A percentile compares a stretch with the other conserved stretches of the same genome.
Conservation (phyloP, 176 grass and related monocot species). For the Zizania latifolia region DNA sequence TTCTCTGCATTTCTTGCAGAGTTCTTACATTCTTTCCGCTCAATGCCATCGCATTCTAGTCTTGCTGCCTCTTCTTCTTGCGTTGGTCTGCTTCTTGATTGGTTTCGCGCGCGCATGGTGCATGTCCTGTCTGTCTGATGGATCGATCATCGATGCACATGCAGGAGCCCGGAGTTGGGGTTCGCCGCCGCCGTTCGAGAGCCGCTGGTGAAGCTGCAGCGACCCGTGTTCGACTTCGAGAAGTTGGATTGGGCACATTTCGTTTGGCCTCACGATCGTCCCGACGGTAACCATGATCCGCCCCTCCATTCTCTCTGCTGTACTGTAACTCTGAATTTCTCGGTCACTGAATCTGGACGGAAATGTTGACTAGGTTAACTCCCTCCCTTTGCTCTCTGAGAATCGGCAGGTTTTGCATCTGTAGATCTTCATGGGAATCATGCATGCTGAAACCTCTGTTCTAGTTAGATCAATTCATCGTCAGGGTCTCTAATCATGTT, state of each 20-base stretch:
- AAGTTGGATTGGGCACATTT: slow-evolving; percentile 61
- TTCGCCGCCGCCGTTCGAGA: slow-evolving; percentile 49
- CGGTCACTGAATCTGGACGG: slow-evolving; percentile 1
- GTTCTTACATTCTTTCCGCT: too few species aligned
- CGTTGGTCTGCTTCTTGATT: not conserved
- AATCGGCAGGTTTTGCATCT: not conserved
- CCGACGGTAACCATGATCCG: slow-evolving; percentile 40
- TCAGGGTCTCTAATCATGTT: not conserved
- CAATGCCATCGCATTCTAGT: too few species aligned
- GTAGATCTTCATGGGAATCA: not conserved
- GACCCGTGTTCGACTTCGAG: slow-evolving; percentile 61
- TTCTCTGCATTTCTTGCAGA: too few species aligned
- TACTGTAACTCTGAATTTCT: not conserved
- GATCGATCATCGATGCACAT: not conserved
- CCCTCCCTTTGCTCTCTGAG: not conserved
- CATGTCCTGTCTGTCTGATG: too few species aligned
- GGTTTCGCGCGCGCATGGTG: too few species aligned
- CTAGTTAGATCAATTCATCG: not conserved
- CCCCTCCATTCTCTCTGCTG: not conserved
- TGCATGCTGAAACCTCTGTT: not conserved
- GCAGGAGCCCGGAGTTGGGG: slow-evolving; percentile 22
- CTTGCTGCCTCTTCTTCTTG: not conserved
- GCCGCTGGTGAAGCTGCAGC: slow-evolving; percentile 65
- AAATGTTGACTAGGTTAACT: not conserved
- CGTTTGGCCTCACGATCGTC: slow-evolving; percentile 60